Conservation (phyloP, 2,329 filamentous ascomycete genomes). For the Ceratocystis ficicola region DNA sequence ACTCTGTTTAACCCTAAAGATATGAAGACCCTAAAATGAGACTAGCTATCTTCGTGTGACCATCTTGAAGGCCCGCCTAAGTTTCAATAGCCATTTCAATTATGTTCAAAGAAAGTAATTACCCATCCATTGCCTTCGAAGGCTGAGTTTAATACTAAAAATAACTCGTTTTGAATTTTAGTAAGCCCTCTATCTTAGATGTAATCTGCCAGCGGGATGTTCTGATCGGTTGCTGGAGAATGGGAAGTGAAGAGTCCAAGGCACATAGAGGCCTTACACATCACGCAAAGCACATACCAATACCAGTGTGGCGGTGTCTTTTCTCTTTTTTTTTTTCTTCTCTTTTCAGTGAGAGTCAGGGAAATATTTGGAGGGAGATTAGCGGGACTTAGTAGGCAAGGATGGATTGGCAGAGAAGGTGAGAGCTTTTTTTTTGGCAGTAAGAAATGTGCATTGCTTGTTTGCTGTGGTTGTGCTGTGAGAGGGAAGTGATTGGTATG, state of each 20-base stretch:
- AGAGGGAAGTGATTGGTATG: too few species aligned
- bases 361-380: background rate
- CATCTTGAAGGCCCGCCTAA: background rate
- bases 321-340: background rate
- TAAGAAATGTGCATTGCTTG: too few species aligned
- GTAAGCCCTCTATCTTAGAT: background rate
- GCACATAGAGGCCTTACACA: background rate
- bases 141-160: background rate
- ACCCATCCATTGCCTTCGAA: background rate
- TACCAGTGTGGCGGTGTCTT: slow-evolving; percentile 7
- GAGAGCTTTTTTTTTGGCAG: background rate
- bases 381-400: background rate
- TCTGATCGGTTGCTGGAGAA: background rate
- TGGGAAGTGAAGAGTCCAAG: slow-evolving; percentile 1
- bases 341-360: too few species aligned
- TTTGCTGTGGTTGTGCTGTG: too few species aligned
- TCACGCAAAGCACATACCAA: slow-evolving; percentile 8
- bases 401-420: background rate
- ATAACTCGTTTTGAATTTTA: background rate
- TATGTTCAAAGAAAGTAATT: background rate
- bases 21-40: background rate
- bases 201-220: background rate
- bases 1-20: background rate
- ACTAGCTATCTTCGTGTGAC: background rate
- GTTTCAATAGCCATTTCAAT: background rate